These are phyloP conservation scores for Brassica carinata DNA, from an alignment of 345 rosid genomes.

Conservation along the genomic window DNA sequence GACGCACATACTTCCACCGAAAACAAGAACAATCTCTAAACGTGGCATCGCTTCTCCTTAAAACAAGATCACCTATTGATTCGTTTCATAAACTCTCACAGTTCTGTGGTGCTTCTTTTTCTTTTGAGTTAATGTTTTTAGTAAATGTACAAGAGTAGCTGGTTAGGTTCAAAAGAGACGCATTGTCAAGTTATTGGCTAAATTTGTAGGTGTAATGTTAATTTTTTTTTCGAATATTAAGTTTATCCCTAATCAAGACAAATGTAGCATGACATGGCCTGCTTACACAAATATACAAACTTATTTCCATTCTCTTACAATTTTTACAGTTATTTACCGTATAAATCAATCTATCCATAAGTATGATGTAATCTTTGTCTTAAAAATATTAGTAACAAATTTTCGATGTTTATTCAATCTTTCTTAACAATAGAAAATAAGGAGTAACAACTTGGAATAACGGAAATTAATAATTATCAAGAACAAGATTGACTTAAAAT, in stretches of 20 bases:
- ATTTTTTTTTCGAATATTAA: neutral
- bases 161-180: neutral
- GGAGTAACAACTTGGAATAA: neutral
- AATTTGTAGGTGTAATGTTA: neutral
- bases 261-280: too few relatives aligned
- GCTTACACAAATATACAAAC: neutral
- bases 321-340: neutral
- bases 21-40: neutral
- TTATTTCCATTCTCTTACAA: neutral
- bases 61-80: neutral
- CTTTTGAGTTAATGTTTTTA: neutral
- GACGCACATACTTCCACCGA: neutral
- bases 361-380: neutral
- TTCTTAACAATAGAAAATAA: slow-evolving; percentile 18
- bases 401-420: slow-evolving; percentile 7
- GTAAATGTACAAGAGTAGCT: neutral
- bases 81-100: neutral
- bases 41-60: too few relatives aligned
- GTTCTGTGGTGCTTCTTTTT: neutral
- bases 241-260: neutral
- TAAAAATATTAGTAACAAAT: neutral
- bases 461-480: slow-evolving; percentile 8
- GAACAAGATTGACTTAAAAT: slow-evolving; percentile 16
- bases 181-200: neutral
- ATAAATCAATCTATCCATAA: too few relatives aligned